A percentile compares a stretch with the other conserved stretches of the same genome.
These are phyloP conservation scores for Fusarium aywerte DNA, from an alignment of 2,329 filamentous ascomycete species.

Conservation along the genomic window DNA sequence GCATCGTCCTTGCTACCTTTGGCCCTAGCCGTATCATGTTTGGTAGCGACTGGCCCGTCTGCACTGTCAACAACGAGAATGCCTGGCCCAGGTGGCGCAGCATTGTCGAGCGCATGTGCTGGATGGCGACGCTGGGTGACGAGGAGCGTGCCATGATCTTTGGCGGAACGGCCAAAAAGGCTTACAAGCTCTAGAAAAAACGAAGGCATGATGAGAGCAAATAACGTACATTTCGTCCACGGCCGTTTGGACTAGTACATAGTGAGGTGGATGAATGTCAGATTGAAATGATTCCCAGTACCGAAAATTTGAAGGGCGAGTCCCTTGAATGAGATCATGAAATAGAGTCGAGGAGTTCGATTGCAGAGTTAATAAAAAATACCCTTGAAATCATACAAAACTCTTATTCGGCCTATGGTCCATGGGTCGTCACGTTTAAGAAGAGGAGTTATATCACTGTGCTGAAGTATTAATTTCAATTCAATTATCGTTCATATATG, in stretches of 20 bases:
- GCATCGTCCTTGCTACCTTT: slow-evolving; percentile 77
- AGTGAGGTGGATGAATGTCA: background rate
- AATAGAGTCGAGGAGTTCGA: slow-evolving; percentile 1
- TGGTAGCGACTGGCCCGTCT: slow-evolving; percentile 93
- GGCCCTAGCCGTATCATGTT: slow-evolving; percentile 82
- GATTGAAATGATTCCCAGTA: background rate
- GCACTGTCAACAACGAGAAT: slow-evolving; percentile 69
- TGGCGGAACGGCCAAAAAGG: slow-evolving; percentile 75
- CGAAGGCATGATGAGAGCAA: background rate
- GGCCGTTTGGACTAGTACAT: background rate
- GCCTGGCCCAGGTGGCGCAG: slow-evolving; percentile 82
- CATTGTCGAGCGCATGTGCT: slow-evolving; percentile 75
- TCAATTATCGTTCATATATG: slow-evolving; percentile 24
- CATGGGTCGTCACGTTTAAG: background rate
- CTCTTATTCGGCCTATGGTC: background rate
- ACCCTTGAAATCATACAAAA: background rate
- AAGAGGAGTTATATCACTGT: background rate
- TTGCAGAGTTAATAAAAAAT: slow-evolving; percentile 20
- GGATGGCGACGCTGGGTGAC: slow-evolving; percentile 68
- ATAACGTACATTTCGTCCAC: background rate
- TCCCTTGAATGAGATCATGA: slow-evolving; percentile 6
- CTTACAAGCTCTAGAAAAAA: slow-evolving; percentile 66
- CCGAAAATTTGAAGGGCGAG: background rate
- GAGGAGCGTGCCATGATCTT: slow-evolving; percentile 75
- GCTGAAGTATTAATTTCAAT: slow-evolving; percentile 18